A percentile compares a stretch with the other conserved stretches of the same genome.
phyloP scores from a whole-genome alignment of 129 eudicot genomes.

The Flaveria bidentis region DNA sequence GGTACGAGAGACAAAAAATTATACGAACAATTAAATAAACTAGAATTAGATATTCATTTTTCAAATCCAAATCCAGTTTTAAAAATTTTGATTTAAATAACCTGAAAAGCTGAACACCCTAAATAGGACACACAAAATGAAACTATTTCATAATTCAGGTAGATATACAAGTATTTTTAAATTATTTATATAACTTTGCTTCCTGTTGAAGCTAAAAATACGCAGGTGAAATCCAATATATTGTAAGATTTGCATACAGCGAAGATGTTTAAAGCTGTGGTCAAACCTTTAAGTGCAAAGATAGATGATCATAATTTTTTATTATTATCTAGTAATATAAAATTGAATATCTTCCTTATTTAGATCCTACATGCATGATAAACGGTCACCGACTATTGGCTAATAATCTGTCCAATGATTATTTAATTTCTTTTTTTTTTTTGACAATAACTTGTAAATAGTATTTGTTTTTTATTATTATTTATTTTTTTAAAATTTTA shows the following conservation, averaged over 20 bases:
- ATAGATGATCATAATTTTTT: constrained; percentile 18
- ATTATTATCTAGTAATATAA: not conserved
- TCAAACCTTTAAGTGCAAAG: constrained; percentile 44
- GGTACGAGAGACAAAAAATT: too few species aligned
- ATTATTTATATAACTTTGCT: not conserved
- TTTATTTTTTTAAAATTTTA: not conserved
- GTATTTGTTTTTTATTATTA: not conserved
- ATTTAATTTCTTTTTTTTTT: not conserved
- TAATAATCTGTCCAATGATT: not conserved
- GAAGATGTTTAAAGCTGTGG: constrained; percentile 18
- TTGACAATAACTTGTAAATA: not conserved
- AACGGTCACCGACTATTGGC: not conserved
- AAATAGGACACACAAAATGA: too few species aligned
- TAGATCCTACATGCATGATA: not conserved
- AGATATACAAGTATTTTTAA: not conserved
- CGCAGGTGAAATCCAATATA: not conserved
- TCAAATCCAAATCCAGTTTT: too few species aligned
- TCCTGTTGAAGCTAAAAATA: constrained; percentile 13
- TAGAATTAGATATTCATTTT: too few species aligned
- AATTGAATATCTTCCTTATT: not conserved
- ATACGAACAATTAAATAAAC: too few species aligned
- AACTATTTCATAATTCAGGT: too few species aligned
- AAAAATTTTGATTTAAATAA: too few species aligned
- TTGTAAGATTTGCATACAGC: constrained; percentile 10
- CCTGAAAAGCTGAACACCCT: not conserved